Conservation (phyloP, 2,329 filamentous ascomycete genomes). For the Fusarium mangiferae region DNA sequence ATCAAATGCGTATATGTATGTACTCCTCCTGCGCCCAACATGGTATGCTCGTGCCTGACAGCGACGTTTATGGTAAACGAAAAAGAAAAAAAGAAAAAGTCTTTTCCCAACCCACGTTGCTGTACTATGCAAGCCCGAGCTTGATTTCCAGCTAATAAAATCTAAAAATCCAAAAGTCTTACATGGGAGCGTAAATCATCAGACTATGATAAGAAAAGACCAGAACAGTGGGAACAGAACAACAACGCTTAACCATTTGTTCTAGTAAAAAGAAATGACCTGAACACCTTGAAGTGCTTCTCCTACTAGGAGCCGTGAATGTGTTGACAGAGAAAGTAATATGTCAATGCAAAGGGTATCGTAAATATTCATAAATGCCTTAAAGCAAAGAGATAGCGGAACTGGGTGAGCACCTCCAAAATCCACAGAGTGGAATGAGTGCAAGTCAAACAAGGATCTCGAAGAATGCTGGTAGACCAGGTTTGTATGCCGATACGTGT, state of each 20-base stretch:
- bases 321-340: neutral
- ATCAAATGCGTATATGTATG: neutral
- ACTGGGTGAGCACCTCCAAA: neutral
- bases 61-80: slow-evolving; percentile 14
- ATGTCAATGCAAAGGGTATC: slow-evolving; percentile 33
- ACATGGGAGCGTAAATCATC: slow-evolving; percentile 22
- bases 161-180: slow-evolving; percentile 18
- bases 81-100: neutral
- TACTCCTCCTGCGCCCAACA: slow-evolving; percentile 9
- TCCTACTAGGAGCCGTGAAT: neutral
- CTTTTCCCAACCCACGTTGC: slow-evolving; percentile 20
- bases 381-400: slow-evolving; percentile 20
- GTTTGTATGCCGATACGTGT: neutral
- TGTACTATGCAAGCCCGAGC: slow-evolving; percentile 20
- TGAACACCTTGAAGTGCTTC: slow-evolving; percentile 38
- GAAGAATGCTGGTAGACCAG: neutral
- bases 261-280: slow-evolving; percentile 5
- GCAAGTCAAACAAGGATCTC: neutral
- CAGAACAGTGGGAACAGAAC: neutral
- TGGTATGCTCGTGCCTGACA: slow-evolving; percentile 19
- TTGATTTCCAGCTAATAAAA: slow-evolving; percentile 17
- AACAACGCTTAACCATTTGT: slow-evolving; percentile 8
- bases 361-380: slow-evolving; percentile 34
- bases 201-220: slow-evolving; percentile 21
- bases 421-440: neutral